Base-by-base conservation (phyloP, 78 protist genomes). In the Dictyostelium purpureum region DNA sequence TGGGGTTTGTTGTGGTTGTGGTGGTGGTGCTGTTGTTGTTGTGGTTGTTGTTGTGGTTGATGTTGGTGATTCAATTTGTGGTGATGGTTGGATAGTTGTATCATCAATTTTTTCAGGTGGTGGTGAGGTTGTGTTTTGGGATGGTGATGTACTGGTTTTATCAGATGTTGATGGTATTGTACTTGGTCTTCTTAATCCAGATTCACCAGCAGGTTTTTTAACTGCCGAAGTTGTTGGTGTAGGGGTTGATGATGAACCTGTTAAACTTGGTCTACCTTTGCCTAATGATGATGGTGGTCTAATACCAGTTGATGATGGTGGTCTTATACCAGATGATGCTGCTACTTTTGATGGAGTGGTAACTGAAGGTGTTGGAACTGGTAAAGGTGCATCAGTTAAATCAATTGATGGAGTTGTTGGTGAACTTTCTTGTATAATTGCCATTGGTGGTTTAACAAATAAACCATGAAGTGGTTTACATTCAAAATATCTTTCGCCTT, bases 401-500 rank as follows among this genome's bases (percentile, higher is more conserved):
- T 42, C 81, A 33, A 54, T n/a, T 56, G 56, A 7, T 42, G 63
- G n/a, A 51, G 80, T 40, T 14, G 82, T 18, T 24, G 54, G 3
- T 11, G 67, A 16, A 26, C 14, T 51, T 21, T 42, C 79, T 21
- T 28, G 74, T 28, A 63, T 14, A 19, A 75, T 38, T 5, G 71
- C 77, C 52, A 77, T 69, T 73, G 70, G 38, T n/a, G 90, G 71
- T 42, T 82, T 77, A 12, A 93, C 94, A 67, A 93, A 93, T 19
- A 93, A 52, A 63, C 96, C 96, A 49, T 88, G 93, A 42, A 54
- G 21, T 11, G 85, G 65, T 47, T 79, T 78, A 49, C 92, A 77
- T 33, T 71, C 77, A 66, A 93, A 93, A 67, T 93, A 93, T 42
- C 43, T 76, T 14, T 45, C 91, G 35, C 90, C 94, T 47, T 93